Conservation (phyloP, 441 rosid species). For the Adansonia madagascariensis region DNA sequence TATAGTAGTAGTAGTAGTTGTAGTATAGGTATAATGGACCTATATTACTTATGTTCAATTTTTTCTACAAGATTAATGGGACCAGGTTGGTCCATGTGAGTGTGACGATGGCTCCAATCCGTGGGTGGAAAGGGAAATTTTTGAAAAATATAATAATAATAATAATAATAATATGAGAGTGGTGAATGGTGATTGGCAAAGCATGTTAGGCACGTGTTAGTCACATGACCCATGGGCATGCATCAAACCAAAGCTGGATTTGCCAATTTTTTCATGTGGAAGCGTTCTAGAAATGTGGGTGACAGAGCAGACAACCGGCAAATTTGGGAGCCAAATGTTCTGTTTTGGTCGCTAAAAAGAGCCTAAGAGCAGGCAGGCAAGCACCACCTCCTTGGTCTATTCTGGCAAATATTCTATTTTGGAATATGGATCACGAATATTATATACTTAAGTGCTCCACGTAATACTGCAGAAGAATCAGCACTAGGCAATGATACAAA, state of each 20-base stretch:
- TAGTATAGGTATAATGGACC: not conserved
- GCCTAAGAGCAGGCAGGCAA: not conserved
- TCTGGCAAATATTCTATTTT: not conserved
- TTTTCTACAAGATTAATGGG: slow-evolving; percentile 5
- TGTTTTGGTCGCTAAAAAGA: slow-evolving; percentile 1
- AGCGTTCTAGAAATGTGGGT: slow-evolving; percentile 19
- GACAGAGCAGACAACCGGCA: slow-evolving; percentile 20
- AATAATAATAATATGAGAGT: not conserved
- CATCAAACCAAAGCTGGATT: slow-evolving; percentile 12
- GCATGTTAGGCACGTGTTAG: slow-evolving; percentile 34
- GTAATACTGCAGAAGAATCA: not conserved
- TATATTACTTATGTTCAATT: not conserved
- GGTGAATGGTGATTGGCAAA: not conserved
- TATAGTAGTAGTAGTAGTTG: not conserved
- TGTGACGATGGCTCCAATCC: slow-evolving; percentile 26
- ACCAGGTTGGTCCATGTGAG: slow-evolving; percentile 46
- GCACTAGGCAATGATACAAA: not conserved
- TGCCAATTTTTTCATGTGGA: slow-evolving; percentile 8
- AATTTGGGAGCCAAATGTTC: slow-evolving; percentile 3
- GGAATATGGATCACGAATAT: not conserved
- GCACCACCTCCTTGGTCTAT: not conserved
- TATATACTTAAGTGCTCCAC: not conserved
- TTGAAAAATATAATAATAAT: too few species aligned
- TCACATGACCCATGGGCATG: slow-evolving; percentile 32
- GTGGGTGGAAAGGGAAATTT: slow-evolving; percentile 16